Conservation (phyloP, 768 basidiomycete species). For the Agrocybe chaxingu region DNA sequence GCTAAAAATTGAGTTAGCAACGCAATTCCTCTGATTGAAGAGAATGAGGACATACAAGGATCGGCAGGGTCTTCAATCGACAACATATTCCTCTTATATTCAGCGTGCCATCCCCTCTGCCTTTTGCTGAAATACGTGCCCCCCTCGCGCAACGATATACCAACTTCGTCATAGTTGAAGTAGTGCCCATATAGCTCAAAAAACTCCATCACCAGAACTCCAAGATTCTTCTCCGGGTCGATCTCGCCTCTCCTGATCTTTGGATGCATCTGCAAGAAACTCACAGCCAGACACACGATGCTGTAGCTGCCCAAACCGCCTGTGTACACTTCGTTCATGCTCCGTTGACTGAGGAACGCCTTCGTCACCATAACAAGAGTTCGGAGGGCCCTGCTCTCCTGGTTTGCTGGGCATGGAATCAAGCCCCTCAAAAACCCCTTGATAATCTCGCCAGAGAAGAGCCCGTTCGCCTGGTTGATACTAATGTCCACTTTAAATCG, state of each 20-base stretch:
- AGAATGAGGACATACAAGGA: conserved; percentile 52
- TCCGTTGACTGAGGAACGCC: conserved; percentile 82
- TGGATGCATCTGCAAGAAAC: conserved; percentile 97
- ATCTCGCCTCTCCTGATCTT: conserved; percentile 89
- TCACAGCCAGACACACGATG: conserved; percentile 89
- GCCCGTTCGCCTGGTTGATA: conserved; percentile 85
- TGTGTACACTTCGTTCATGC: conserved; percentile 97
- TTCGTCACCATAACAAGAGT: conserved; percentile 87
- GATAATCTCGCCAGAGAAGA: conserved; percentile 75
- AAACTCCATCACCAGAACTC: conserved; percentile 94
- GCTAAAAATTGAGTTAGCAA: conserved; percentile 39
- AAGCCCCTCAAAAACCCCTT: conserved; percentile 75
- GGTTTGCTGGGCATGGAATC: conserved; percentile 24
- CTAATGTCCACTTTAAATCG: conserved; percentile 91
- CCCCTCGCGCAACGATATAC: conserved; percentile 84
- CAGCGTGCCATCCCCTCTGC: conserved; percentile 78
- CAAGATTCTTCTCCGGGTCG: conserved; percentile 82
- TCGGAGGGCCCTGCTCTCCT: conserved; percentile 64
- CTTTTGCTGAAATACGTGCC: conserved; percentile 88
- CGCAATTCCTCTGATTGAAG: neutral
- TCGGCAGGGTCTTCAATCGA: conserved; percentile 95
- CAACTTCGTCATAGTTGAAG: conserved; percentile 90
- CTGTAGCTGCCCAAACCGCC: conserved; percentile 94
- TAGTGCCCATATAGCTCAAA: conserved; percentile 92
- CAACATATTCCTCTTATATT: conserved; percentile 52